phyloP scores from a whole-genome alignment of 2,329 filamentous ascomycete species.

The Macroventuria anomochaeta region DNA sequence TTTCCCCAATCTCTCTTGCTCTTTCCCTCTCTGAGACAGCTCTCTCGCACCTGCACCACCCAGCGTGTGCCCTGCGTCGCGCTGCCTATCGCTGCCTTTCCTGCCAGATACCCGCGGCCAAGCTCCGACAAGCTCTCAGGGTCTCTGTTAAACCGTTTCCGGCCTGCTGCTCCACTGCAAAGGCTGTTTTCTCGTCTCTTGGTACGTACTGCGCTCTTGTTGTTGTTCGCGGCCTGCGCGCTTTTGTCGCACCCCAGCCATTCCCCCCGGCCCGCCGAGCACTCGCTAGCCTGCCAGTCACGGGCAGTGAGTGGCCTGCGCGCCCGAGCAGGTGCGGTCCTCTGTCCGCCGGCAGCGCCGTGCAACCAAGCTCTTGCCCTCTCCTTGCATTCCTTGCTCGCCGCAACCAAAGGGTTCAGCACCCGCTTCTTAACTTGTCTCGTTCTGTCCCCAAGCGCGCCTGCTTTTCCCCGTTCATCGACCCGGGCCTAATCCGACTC shows the following conservation, averaged over 20 bases:
- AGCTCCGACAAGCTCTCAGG: slow-evolving; percentile 28
- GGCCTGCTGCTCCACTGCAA: slow-evolving; percentile 12
- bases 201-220: slow-evolving; percentile 31
- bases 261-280: slow-evolving; percentile 18
- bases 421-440: slow-evolving; percentile 39
- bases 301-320: slow-evolving; percentile 9
- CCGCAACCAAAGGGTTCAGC: slow-evolving; percentile 44
- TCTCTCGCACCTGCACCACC: slow-evolving; percentile 43
- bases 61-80: slow-evolving; percentile 27
- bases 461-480: slow-evolving; percentile 48
- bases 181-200: slow-evolving; percentile 8
- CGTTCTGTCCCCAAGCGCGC: slow-evolving; percentile 45
- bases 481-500: slow-evolving; percentile 43
- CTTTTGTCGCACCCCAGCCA: slow-evolving; percentile 20
- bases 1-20: slow-evolving; percentile 50
- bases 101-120: slow-evolving; percentile 26
- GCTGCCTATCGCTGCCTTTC: slow-evolving; percentile 26
- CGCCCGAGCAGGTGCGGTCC: slow-evolving; percentile 20
- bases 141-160: slow-evolving; percentile 13
- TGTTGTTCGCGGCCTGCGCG: slow-evolving; percentile 16
- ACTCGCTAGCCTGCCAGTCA: slow-evolving; percentile 14
- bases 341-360: slow-evolving; percentile 30
- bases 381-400: slow-evolving; percentile 48
- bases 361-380: slow-evolving; percentile 39
- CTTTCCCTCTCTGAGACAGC: slow-evolving; percentile 52